Conservation (phyloP, 352 stramenopile genomes). For the Globisporangium camurandrum region DNA sequence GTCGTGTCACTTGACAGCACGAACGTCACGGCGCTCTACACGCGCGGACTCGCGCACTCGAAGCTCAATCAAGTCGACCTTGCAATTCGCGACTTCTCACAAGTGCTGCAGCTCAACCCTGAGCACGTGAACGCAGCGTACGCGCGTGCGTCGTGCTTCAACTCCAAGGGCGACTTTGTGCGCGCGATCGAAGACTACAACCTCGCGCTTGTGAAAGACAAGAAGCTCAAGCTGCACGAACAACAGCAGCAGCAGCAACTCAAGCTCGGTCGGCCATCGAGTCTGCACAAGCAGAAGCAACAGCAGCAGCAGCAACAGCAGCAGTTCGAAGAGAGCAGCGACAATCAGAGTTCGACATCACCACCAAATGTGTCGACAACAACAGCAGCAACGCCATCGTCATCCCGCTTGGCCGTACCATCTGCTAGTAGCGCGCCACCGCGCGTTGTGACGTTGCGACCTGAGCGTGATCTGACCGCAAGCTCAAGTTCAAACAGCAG, state of each 20-base stretch:
- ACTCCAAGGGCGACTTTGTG: constrained; percentile 78
- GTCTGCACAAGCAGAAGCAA: constrained; percentile 20
- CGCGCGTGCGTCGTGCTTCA: constrained; percentile 79
- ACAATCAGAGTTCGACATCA: constrained; percentile 15
- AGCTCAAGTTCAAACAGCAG: no score
- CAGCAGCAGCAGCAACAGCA: constrained; percentile 24
- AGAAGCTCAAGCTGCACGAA: constrained; percentile 23
- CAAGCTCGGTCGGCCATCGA: constrained; percentile 22
- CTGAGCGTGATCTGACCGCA: no score
- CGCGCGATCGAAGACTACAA: constrained; percentile 89
- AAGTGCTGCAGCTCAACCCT: constrained; percentile 65
- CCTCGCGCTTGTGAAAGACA: constrained; percentile 78
- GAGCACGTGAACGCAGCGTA: constrained; percentile 87
- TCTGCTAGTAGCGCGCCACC: neutral
- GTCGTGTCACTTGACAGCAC: constrained; percentile 33
- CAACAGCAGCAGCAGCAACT: constrained; percentile 24
- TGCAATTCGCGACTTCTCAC: constrained; percentile 76
- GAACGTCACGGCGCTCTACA: constrained; percentile 61
- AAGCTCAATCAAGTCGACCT: constrained; percentile 64
- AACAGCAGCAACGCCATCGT: neutral
- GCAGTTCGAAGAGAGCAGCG: constrained; percentile 12
- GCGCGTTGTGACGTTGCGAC: no score
- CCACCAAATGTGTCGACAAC: no score
- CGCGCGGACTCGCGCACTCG: constrained; percentile 55
- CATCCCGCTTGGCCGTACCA: neutral